Conservation (phyloP, 495 filamentous ascomycete genomes). For the Penicillium antarcticum region DNA sequence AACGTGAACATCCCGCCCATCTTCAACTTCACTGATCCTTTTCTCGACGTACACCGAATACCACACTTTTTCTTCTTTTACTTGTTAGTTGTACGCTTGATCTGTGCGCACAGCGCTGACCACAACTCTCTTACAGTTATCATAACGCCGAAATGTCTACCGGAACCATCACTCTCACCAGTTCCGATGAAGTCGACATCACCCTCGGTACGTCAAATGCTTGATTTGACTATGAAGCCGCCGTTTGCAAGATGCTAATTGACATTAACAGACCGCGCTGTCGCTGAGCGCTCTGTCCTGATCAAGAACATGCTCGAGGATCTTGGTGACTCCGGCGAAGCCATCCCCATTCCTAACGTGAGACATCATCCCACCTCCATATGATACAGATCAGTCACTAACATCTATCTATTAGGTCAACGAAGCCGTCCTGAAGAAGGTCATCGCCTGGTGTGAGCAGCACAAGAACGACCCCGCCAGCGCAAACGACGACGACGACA, state of each 20-base stretch:
- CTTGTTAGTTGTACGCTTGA: too few relatives aligned
- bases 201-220: conserved; percentile 47
- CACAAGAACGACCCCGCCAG: conserved; percentile 82
- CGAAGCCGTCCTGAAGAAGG: conserved; percentile 88
- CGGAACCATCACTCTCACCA: conserved; percentile 47
- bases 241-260: conserved; percentile 7
- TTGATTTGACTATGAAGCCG: background rate
- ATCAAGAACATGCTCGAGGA: conserved; percentile 99
- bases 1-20: too few relatives aligned
- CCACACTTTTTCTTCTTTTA: too few relatives aligned
- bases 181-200: conserved; percentile 55
- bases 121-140: background rate
- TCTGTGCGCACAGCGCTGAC: too few relatives aligned
- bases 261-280: conserved; percentile 61
- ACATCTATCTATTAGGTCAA: conserved; percentile 62
- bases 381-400: background rate
- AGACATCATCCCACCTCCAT: conserved; percentile 22
- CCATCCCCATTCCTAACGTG: conserved; percentile 87
- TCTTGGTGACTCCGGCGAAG: conserved; percentile 65
- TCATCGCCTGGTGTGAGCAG: conserved; percentile 95
- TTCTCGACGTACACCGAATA: background rate
- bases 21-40: background rate
- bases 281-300: conserved; percentile 87
- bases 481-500: conserved; percentile 86
- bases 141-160: conserved; percentile 8